A percentile compares a stretch with the other conserved stretches of the same genome.
Conservation (phyloP, 257 asterid species). For the Catharanthus roseus region DNA sequence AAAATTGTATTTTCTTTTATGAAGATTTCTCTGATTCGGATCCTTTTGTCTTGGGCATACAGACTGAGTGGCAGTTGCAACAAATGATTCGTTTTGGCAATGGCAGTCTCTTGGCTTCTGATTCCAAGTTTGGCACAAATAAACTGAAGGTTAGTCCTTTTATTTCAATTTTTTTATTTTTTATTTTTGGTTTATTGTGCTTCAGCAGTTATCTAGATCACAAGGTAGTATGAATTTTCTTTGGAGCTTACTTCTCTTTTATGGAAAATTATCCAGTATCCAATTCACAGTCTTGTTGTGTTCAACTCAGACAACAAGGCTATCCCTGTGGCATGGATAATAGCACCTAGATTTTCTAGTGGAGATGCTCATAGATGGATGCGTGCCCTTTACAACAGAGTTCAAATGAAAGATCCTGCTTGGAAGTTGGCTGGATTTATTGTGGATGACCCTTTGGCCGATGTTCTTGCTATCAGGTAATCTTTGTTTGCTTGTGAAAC, state of each 20-base stretch:
- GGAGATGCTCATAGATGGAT: conserved; percentile 72
- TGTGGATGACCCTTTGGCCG: conserved; percentile 80
- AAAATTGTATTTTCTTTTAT: conserved; percentile 65
- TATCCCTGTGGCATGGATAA: conserved; percentile 95
- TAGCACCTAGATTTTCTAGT: conserved; percentile 62
- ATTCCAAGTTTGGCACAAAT: conserved; percentile 78
- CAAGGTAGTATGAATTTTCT: conserved; percentile 1
- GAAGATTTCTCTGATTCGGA: conserved; percentile 76
- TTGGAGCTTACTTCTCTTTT: conserved; percentile 37
- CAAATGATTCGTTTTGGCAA: conserved; percentile 92
- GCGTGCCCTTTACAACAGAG: conserved; percentile 84
- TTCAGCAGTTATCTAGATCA: neutral
- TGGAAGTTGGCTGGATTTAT: conserved; percentile 97
- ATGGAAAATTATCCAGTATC: conserved; percentile 59
- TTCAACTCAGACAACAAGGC: conserved; percentile 97
- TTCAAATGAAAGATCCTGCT: conserved; percentile 75
- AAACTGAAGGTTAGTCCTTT: conserved; percentile 65
- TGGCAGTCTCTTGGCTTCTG: conserved; percentile 65
- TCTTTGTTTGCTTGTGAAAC: neutral
- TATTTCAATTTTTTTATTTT: conserved; percentile 1
- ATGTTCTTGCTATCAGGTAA: conserved; percentile 66
- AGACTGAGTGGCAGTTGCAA: conserved; percentile 98
- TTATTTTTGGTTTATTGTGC: conserved; percentile 7
- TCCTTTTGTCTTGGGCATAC: conserved; percentile 83
- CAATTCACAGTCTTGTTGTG: conserved; percentile 87